Evolutionary conservation across 1,284 basidiomycete genomes (phyloP), one percentile per base, ranked within the genome.

Genomic region (Pseudozyma sp.): DNA sequence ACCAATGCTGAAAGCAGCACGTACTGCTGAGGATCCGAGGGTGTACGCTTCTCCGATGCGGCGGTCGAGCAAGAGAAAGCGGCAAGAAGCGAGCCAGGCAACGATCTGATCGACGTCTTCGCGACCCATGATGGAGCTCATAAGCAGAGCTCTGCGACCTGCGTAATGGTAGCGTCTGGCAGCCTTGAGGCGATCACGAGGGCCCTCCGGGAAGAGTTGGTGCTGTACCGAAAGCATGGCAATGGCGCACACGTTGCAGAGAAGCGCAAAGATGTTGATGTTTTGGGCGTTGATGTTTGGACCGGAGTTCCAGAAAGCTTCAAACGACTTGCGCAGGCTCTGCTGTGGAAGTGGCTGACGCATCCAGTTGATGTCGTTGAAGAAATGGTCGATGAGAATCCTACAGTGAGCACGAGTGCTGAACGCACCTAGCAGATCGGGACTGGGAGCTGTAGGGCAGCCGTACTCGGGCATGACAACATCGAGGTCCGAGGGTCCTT

Each of bases 291-390:
- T 77, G 49, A 81, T 65, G 47, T 56, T 67, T 17, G 80, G 78
- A 19, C 76, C 79, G 2, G 62, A 56, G 17, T 68, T 65, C 73
- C 75, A 77, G 34, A 79, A 74, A 16, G 56, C 53, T 17, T 69
- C 60, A 14, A 75, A 75, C 7, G 67, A 70, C 37, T 71, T 52
- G 47, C 69, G 70, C 2, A 79, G 42, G 51, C 64, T 59, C 42
- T 66, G 58, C 33, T 73, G 74, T 0, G 77, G 75, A 16, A 79
- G 40, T 3, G 75, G 77, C 50, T 79, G 78, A n/a, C 80, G 74
- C 43, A 82, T 63, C 80, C 80, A 82, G 49, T 81, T 82, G 67
- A 79, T 70, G 52, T 78, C 66, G 42, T 71, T 53, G 60, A 77
- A 81, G 49, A 68, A 82, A 31, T 81, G 79, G 44, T 78, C 70